Evolutionary conservation across 352 stramenopile genomes (phyloP), one percentile per base, ranked within the genome.

Genomic region (Albugo candida): DNA sequence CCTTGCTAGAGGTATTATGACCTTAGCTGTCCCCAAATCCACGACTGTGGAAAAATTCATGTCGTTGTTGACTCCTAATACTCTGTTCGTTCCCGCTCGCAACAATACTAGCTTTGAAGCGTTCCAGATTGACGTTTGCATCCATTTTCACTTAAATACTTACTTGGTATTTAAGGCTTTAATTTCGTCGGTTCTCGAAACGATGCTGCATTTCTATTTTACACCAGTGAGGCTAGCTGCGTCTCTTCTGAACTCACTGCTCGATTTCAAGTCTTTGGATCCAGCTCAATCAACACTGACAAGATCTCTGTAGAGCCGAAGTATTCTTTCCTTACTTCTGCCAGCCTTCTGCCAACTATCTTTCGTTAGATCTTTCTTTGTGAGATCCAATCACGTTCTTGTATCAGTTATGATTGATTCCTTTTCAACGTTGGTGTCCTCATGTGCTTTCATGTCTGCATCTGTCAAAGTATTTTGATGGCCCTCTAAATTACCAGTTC

Each of bases 11-110:
- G 38, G 3, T 24, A 43, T 24, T 24, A 43, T 19, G 8, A 43
- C 3, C 38, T 43, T 19, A 10, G 20, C 48, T 50, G 18, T 20
- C 19, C 53, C 47, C 13, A 65, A 52, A 14, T 65, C 8, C 38
- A 43, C 8, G 17, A 43, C 8, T 24, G 38, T 8, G 3, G 38
- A 3, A 43, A 43, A 43, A 8, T 3, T 8, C 20, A 43, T 19
- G 17, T 43, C 38, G 8, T 10, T 10, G 38, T 43, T 24, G 38
- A 43, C 8, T 43, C 3, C 38, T 3, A 43, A 43, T 10, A 24
- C 17, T n/a, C 3, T 43, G 38, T 43, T 43, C 38, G 38, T 43
- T 10, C 20, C 38, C 38, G 8, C 38, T 10, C 3, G 38, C 38
- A 19, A 3, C 38, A 3, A 43, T 19, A 10, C 38, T 19, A 10